Evolutionary conservation across 371 early-diverging fungal genomes (phyloP), one percentile per base, ranked within the genome.

Genomic region (Gilbertella persicaria): DNA sequence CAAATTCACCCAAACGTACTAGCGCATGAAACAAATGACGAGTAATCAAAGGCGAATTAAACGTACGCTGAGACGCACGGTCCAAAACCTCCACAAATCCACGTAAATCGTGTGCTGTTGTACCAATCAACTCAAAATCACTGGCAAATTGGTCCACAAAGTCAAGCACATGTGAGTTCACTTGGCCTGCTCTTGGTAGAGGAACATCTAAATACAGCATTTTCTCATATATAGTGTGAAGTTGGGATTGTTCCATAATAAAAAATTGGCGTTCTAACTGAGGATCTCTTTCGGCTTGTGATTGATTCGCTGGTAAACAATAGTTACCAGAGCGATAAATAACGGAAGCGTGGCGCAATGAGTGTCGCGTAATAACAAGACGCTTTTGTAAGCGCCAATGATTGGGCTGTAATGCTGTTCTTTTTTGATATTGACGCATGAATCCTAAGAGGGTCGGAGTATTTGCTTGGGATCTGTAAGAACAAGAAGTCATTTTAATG

Each of bases 41-140:
- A 25, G 85, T 51, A 35, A 90, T 75, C 0, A 78, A 67, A 12
- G 89, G 89, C 3, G 91, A 90, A 55, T 90, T 87, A 66, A 86
- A 90, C 0, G 90, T 87, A 37, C 76, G 73, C 51, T 80, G 77
- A 0, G 85, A 69, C 5, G 85, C 82, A 17, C 86, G 77, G 55
- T 89, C 84, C 37, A 91, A 65, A 1, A 62, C 67, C 17, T 67
- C 67, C 5, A 59, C 45, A 43, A 67, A 60, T 5, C 64, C 67
- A 13, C 64, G 40, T 38, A 67, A 45, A 44, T 67, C 67, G 26
- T 55, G 48, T 14, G 58, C 43, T 7, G 67, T 41, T 7, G 78
- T 65, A 6, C 73, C 71, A 2, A 85, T 64, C 54, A 82, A 28
- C 36, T 73, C 74, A 54, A 88, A 78, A 55, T 89, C 88, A 10